Base-by-base conservation (phyloP, 2,329 filamentous ascomycete genomes). In the Dendrostoma leiphaemia region DNA sequence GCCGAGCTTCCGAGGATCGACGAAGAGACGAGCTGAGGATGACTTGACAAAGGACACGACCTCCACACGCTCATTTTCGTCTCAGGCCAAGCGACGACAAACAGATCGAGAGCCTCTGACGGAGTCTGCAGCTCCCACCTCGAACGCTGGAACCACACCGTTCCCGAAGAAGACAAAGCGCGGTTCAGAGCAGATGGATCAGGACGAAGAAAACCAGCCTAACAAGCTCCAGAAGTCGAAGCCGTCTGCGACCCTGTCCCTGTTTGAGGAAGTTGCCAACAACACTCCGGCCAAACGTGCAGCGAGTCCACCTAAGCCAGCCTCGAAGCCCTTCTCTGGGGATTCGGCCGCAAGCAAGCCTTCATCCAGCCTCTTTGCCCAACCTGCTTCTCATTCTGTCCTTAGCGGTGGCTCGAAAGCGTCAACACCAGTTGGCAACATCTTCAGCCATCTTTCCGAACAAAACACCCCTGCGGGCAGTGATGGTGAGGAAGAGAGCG, bases 381-480 rank as follows among this genome's bases (percentile, higher is more conserved):
- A 58, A 40, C 51, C 46, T 57, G 23, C 51, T 6, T 60, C 74
- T 26, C 70, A 71, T 24, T 78, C 77, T 1, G 72, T 78, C 10
- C 69, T 79, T 56, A 69, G 71, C 28, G 56, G 46, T 9, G 60
- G 58, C 15, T 49, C 61, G 19, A 65, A 65, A 51, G 34, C 60
- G 8, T 56, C 45, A 15, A 12, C 60, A 1, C 50, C 61, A 32
- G 24, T 49, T 63, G 62, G 67, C 43, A 84, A 85, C 62, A 83
- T 84, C 47, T 86, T 86, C 62, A 77, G 76, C 23, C 80, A 85
- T 60, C 73, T 85, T 7, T 84, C 82, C 1, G 80, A 82, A 62
- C 73, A 71, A 29, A 81, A 79, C 60, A 80, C 79, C 13, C 71
- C 75, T 37, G 80, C 80, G 65, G 81, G 76, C 48, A 83, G 81